Evolutionary conservation across 2,329 filamentous ascomycete species (phyloP), one percentile per base, ranked within the genome.

Genomic region (Byssochlamys sp.): DNA sequence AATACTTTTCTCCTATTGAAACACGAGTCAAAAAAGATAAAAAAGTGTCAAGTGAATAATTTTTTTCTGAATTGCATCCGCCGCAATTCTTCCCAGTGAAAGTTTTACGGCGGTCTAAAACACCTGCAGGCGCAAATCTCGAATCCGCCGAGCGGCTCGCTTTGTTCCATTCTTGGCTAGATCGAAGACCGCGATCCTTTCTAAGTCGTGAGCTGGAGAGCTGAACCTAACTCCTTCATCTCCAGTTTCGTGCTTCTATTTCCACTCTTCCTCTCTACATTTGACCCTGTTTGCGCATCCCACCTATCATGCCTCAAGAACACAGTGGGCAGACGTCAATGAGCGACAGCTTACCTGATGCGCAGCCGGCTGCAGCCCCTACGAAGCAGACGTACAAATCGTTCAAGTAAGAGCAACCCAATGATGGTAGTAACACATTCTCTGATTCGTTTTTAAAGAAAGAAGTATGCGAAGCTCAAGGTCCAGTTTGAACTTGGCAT

Each of bases 401-500:
- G 51, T 87, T 81, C 80, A 90, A 89, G 82, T 77, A 66, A 62
- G 73, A 57, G 5, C 25, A 51, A 11, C 4, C 24, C 39, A 45
- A 4, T 27, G 49, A 26, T 2, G 24, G 24, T 10, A 51, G 12
- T 25, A 28, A n/a, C 25, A 24, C 31, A 5, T 29, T 26, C 1
- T 51, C 54, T 64, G 55, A 65, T 58, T 62, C 39, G 5, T 35
- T 14, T 52, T 3, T 60, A n/a, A 52, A 77, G 76, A 61, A 95
- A 96, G 77, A 99, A 99, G 79, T 99, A 95, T 73, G 87, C 86
- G 58, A 84, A 90, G 63, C 89, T 90, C 71, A 94, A 95, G 74
- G 82, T 86, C 56, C 80, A 94, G 59, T 94, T 94, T 74, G 84
- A 85, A 66, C 81, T 89, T 56, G 91, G 94, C 73, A 88, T 89